Conservation (phyloP, 345 rosid species). For the Erysimum cheiranthoides region DNA sequence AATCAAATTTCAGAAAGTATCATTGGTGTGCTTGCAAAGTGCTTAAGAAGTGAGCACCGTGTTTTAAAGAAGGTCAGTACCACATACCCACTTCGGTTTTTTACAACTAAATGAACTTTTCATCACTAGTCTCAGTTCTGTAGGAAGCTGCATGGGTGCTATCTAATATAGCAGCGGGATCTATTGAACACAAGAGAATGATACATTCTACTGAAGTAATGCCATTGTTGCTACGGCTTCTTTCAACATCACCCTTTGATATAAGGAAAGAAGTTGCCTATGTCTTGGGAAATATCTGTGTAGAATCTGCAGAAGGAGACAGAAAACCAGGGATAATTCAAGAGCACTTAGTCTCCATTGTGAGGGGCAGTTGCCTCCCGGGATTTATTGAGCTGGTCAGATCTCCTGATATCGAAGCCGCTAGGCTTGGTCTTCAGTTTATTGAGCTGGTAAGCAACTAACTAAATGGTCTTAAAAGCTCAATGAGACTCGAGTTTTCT, state of each 20-base stretch:
- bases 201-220: slow-evolving; percentile 75
- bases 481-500: not conserved
- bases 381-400: slow-evolving; percentile 87
- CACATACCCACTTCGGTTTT: not conserved
- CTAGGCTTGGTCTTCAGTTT: slow-evolving; percentile 92
- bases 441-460: slow-evolving; percentile 83
- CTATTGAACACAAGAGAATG: slow-evolving; percentile 79
- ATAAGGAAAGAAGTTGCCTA: slow-evolving; percentile 91
- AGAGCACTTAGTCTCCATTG: slow-evolving; percentile 80
- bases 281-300: slow-evolving; percentile 95
- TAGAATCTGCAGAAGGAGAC: slow-evolving; percentile 69
- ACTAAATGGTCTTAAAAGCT: slow-evolving; percentile 13
- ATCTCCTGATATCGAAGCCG: slow-evolving; percentile 85
- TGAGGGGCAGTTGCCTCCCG: slow-evolving; percentile 76
- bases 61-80: slow-evolving; percentile 84
- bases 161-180: slow-evolving; percentile 94
- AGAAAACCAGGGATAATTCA: slow-evolving; percentile 68
- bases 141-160: slow-evolving; percentile 99
- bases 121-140: slow-evolving; percentile 16
- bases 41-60: slow-evolving; percentile 89
- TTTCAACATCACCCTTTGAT: slow-evolving; percentile 83
- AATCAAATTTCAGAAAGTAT: slow-evolving; percentile 58
- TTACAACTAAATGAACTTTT: not conserved
- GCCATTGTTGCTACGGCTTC: slow-evolving; percentile 68
- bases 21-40: slow-evolving; percentile 71